Evolutionary conservation across 164 flowering plant species (phyloP).

Genomic region (Dillenia suffruticosa): DNA sequence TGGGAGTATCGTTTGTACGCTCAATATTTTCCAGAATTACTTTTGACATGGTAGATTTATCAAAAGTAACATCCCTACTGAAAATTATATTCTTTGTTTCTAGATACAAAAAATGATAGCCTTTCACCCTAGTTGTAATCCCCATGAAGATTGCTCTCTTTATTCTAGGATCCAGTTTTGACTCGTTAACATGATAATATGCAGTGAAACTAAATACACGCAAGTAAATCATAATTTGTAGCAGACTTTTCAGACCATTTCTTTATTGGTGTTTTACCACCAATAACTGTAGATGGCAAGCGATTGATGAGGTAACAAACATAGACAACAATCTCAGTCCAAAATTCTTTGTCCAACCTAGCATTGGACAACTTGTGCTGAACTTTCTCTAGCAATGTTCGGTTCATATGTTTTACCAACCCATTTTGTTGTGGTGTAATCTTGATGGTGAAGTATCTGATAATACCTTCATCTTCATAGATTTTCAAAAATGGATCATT

Average conservation of each 20-base stretch:
- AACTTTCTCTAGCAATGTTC: no score
- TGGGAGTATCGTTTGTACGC: neutral
- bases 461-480: no score
- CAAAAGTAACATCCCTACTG: constrained; percentile 11
- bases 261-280: constrained; percentile 1
- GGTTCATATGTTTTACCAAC: no score
- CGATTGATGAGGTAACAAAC: neutral
- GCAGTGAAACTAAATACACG: neutral
- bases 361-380: no score
- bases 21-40: neutral
- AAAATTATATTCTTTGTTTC: constrained; percentile 10
- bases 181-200: neutral
- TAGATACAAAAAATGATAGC: neutral
- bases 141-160: constrained; percentile 7
- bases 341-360: no score
- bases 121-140: neutral
- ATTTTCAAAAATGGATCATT: neutral
- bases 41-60: constrained; percentile 1
- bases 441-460: constrained; percentile 1
- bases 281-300: neutral
- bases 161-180: constrained; percentile 8
- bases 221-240: constrained; percentile 3
- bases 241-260: constrained; percentile 4
- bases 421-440: no score
- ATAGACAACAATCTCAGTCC: no score